Conservation (phyloP, 2,329 filamentous ascomycete species). For the Alternaria panax region DNA sequence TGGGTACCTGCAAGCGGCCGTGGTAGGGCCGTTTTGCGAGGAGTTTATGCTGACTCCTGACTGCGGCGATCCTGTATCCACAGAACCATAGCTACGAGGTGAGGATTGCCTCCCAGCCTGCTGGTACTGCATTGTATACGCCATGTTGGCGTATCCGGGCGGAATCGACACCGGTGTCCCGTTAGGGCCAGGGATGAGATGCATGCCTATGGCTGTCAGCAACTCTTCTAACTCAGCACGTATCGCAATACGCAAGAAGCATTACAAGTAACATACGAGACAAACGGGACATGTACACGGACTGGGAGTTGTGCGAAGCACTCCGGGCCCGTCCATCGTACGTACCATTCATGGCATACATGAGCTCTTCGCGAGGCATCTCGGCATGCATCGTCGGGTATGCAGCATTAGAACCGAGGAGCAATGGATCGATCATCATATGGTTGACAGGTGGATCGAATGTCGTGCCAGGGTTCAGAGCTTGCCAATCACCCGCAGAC, state of each 20-base stretch:
- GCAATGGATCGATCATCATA: constrained; percentile 49
- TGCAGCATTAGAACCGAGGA: constrained; percentile 41
- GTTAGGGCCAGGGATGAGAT: constrained; percentile 38
- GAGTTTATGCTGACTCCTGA: constrained; percentile 46
- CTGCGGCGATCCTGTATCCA: constrained; percentile 47
- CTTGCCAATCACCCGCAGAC: constrained; percentile 42
- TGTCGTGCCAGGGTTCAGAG: constrained; percentile 33
- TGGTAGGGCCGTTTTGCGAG: constrained; percentile 38
- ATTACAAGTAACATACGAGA: neutral
- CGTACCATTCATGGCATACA: constrained; percentile 45
- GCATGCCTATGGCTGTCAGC: constrained; percentile 32
- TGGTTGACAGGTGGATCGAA: constrained; percentile 45
- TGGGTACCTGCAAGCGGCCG: constrained; percentile 69
- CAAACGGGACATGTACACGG: neutral
- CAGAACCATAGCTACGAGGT: constrained; percentile 46
- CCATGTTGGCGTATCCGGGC: constrained; percentile 42
- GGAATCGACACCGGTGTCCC: constrained; percentile 40
- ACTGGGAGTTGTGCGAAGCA: neutral
- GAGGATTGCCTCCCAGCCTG: constrained; percentile 41
- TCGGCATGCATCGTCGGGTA: constrained; percentile 42
- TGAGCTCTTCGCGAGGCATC: constrained; percentile 46
- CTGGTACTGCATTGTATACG: constrained; percentile 44
- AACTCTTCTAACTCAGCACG: constrained; percentile 2
- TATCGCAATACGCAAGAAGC: neutral
- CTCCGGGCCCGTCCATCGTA: neutral